Base-by-base conservation (phyloP, 2,329 filamentous ascomycete species). In the Pseudocercospora vitis region DNA sequence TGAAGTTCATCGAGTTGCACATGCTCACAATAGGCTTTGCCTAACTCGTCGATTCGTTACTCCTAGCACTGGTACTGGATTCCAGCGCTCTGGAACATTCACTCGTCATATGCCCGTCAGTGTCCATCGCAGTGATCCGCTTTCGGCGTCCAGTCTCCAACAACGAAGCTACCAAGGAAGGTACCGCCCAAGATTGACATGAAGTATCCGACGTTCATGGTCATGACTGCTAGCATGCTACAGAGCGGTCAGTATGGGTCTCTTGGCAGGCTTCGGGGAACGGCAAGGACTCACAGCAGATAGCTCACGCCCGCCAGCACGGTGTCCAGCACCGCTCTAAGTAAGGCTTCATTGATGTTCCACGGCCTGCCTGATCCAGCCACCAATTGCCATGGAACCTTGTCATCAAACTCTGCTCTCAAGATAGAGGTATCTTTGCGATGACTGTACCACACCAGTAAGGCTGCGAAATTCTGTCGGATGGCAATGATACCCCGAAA, bases 181-280 rank as follows among this genome's bases (percentile, higher is more conserved):
- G 85, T 81, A 11, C 86, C 86, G 6, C 76, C 85, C 6, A 94
- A 77, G 9, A 91, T 79, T 0, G 87, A 89, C 53, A 89, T 71
- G 69, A 91, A 91, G 68, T 92, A 92, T 8, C 88, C 89, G 11
- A 91, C 80, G 63, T 92, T 92, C 78, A 88, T 85, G 2, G 88
- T 90, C 89, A 92, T 95, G 65, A 94, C 87, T 7, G 87, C 88
- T 72, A 95, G 74, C 90, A 95, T 95, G 47, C 90, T 95, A 63
- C n/a, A 7, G 26, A 14, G 16, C 1, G 9, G 23, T 46, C 21
- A 52, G 32, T 23, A 9, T 11, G 8, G 21, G 7, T 37, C 16
- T 33, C 29, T 39, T 23, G 5, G 8, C 8, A 14, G 16, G n/a
- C 4, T 8, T 32, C 11, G 16, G 26, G 4, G n/a, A n/a, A 14